Evolutionary conservation across 352 stramenopile species (phyloP).

Genomic region (Globisporangium paroecandrum): DNA sequence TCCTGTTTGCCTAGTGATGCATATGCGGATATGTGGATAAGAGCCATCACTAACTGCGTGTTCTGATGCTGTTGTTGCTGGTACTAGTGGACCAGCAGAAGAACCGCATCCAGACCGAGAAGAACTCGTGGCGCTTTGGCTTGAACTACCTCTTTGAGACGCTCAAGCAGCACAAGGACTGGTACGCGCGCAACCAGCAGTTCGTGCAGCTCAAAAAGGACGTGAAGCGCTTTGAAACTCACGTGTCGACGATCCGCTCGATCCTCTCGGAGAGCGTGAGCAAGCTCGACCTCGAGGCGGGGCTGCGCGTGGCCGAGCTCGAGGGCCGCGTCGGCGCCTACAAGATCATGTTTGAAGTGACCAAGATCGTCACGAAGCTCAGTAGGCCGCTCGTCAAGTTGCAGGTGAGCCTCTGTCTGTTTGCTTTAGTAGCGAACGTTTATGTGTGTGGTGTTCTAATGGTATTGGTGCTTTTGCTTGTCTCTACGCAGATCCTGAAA

Average conservation of each 20-base stretch:
- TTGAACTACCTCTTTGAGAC: conserved; percentile 89
- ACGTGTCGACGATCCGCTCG: conserved; percentile 65
- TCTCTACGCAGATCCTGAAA: conserved; percentile 61
- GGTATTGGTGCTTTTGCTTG: neutral
- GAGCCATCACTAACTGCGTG: neutral
- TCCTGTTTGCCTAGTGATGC: too few relatives aligned
- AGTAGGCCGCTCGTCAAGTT: conserved; percentile 84
- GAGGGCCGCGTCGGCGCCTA: conserved; percentile 83
- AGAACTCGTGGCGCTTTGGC: conserved; percentile 86
- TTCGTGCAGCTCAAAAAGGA: conserved; percentile 86
- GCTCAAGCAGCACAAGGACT: conserved; percentile 87
- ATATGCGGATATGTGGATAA: too few relatives aligned
- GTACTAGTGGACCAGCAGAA: conserved; percentile 67
- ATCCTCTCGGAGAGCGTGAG: conserved; percentile 81
- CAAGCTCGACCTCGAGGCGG: conserved; percentile 79
- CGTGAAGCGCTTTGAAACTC: conserved; percentile 70
- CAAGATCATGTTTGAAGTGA: conserved; percentile 89
- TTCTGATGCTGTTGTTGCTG: conserved; percentile 5
- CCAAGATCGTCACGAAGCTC: conserved; percentile 82
- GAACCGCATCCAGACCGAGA: conserved; percentile 68
- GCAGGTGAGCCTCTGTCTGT: conserved; percentile 18
- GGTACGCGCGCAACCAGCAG: conserved; percentile 87
- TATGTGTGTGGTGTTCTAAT: conserved; percentile 1
- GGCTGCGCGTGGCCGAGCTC: conserved; percentile 78
- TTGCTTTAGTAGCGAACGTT: neutral